Percentiles rank a stretch among this genome's conserved stretches.
These are phyloP conservation scores for Paxillus ammoniavirescens DNA, from an alignment of 768 basidiomycete species.

Conservation along the genomic window DNA sequence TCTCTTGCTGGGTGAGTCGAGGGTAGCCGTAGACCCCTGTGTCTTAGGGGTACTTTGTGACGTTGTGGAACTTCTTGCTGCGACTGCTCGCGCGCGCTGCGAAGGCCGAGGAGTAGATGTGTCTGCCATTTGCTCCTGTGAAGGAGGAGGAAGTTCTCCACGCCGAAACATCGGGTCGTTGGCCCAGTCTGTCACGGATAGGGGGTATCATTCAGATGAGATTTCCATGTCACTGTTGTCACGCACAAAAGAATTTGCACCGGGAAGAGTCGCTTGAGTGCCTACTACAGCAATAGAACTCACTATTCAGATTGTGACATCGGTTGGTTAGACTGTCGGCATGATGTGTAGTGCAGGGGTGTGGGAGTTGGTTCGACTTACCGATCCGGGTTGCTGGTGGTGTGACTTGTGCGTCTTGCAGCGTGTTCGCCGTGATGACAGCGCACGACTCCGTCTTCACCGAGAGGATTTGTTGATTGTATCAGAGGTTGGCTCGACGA, in stretches of 20 bases:
- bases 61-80: neutral
- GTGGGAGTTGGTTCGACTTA: constrained; percentile 16
- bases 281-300: constrained; percentile 39
- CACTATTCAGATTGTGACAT: constrained; percentile 10
- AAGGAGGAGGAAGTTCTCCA: neutral
- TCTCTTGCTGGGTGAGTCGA: neutral
- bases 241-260: constrained; percentile 39
- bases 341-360: neutral
- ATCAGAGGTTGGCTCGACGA: constrained; percentile 6
- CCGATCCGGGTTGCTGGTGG: constrained; percentile 34
- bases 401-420: constrained; percentile 28
- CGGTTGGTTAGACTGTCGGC: neutral
- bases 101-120: neutral
- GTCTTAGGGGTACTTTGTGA: neutral
- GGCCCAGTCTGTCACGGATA: constrained; percentile 29
- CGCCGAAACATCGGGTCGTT: constrained; percentile 21
- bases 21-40: neutral
- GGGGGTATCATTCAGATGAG: neutral
- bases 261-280: neutral
- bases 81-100: neutral
- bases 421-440: constrained; percentile 34
- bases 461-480: constrained; percentile 26
- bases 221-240: neutral
- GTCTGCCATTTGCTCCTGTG: neutral
- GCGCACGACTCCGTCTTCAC: constrained; percentile 29